Evolutionary conservation across 768 basidiomycete species (phyloP), one percentile per base, ranked within the genome.

Genomic region (Rhodotorula graminis): DNA sequence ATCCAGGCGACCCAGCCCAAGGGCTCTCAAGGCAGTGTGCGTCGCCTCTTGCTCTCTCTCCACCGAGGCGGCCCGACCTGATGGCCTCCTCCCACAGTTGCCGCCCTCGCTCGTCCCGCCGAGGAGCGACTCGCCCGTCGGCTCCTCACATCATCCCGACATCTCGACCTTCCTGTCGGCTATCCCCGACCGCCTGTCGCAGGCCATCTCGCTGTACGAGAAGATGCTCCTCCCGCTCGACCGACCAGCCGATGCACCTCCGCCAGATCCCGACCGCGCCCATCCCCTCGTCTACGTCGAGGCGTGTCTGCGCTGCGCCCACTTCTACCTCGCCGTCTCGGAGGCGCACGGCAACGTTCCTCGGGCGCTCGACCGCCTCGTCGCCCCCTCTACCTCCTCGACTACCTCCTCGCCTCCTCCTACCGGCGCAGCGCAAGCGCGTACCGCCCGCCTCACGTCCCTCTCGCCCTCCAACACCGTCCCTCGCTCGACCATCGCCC

Each of bases 291-390:
- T 93, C 42, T 90, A 90, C 80, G 84, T 77, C 84, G 84, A 80
- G 81, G 86, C 82, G 60, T 85, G 91, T 61, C 83, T 93, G 18
- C 87, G 91, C 53, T 90, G 90, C 78, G 82, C 89, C 12, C 85
- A 86, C 4, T 84, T 94, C 61, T 83, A 92, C 25, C 90, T 91
- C 78, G 85, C 90, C 31, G 83, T 92, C 21, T 68, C 58, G 42
- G 73, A 77, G 33, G 49, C 72, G 23, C 64, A 73, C 57, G 61
- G 69, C 16, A 90, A 90, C 90, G 87, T 89, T 58, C 86, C 89
- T n/a, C 90, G 91, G 80, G 92, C 92, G 33, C 92, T 92, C 89
- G 90, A 91, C 6, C 86, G 88, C 0, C 83, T 90, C 44, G 88
- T 91, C 7, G 88, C 92, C 74, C 86, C 87, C 27, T 44, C 87